Base-by-base conservation (phyloP, 2,329 filamentous ascomycete genomes). In the Ophiocordyceps camponoti-saundersi region DNA sequence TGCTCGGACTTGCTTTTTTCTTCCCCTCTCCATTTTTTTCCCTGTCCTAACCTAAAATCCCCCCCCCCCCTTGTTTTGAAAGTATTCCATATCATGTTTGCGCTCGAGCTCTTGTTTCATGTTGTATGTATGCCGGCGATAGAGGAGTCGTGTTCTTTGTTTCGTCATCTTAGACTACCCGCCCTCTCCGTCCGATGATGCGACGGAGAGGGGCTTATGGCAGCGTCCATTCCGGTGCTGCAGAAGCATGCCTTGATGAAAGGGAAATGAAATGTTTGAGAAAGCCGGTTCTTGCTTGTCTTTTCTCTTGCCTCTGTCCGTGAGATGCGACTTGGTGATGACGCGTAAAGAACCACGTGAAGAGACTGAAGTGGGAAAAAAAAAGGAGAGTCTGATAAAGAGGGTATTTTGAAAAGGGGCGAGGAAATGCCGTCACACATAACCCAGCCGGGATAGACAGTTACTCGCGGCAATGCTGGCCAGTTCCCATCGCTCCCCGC, bases 401-500 rank as follows among this genome's bases (percentile, higher is more conserved):
- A 6, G 8, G n/a, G 16, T 16, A 16, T 36, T 13, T 8, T 36
- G 13, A 15, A 36, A 11, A 11, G 18, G 6, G 12, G n/a, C 18
- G 16, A 18, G 36, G 36, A 7, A 40, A 16, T 2, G 6, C 2
- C 2, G 2, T 43, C 41, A 43, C 20, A 36, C 8, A 22, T 47
- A 49, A 6, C 22, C 22, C n/a, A 49, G 44, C 12, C 46, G 45
- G 30, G 48, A 49, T 12, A 51, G 46, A n/a, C 44, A 49, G 6
- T 48, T 44, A 42, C 42, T 48, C 2, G 48, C 48, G 20, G 46
- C 46, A 12, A 51, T 41, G 34, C 46, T 48, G n/a, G 46, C 49
- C 26, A 45, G 39, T 39, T 53, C 51, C 51, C 51, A 53, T 6
- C 48, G 46, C 48, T 48, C 43, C 15, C 51, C 51, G 12, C 48